A percentile compares a stretch with the other conserved stretches of the same genome.
Evolutionary conservation across 805 yeast species (phyloP).

Genomic region (Schwanniomyces pseudopolymorphus): DNA sequence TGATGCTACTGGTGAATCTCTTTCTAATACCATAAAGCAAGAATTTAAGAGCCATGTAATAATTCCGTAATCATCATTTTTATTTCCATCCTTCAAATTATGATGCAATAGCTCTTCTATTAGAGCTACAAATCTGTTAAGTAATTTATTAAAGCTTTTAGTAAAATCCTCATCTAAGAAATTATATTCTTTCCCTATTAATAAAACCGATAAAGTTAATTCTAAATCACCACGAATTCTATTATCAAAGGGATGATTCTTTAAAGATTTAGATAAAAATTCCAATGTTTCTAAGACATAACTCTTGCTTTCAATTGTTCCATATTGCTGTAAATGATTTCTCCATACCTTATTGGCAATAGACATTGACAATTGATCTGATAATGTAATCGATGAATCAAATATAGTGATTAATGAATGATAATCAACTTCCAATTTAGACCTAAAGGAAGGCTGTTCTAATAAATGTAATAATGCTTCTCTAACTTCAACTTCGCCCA

Average conservation of each 20-base stretch:
- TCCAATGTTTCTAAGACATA: slow-evolving; percentile 19
- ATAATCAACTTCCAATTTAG: slow-evolving; percentile 49
- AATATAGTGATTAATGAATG: slow-evolving; percentile 17
- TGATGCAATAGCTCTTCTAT: neutral
- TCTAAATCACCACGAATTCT: slow-evolving; percentile 8
- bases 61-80: neutral
- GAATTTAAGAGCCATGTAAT: slow-evolving; percentile 29
- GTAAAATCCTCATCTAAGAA: neutral
- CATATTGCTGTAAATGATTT: slow-evolving; percentile 39
- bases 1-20: neutral
- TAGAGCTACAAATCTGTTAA: neutral
- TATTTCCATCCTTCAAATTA: neutral
- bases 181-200: neutral
- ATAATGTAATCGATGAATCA: slow-evolving; percentile 2
- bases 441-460: slow-evolving; percentile 52
- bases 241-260: neutral
- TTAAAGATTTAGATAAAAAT: slow-evolving; percentile 12
- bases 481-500: slow-evolving; percentile 5
- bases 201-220: slow-evolving; percentile 9
- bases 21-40: slow-evolving; percentile 13
- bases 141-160: neutral
- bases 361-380: slow-evolving; percentile 3
- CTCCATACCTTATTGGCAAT: slow-evolving; percentile 40
- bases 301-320: slow-evolving; percentile 20
- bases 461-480: slow-evolving; percentile 40